phyloP scores from a whole-genome alignment of 495 filamentous ascomycete species.

The Thozetella sp. region DNA sequence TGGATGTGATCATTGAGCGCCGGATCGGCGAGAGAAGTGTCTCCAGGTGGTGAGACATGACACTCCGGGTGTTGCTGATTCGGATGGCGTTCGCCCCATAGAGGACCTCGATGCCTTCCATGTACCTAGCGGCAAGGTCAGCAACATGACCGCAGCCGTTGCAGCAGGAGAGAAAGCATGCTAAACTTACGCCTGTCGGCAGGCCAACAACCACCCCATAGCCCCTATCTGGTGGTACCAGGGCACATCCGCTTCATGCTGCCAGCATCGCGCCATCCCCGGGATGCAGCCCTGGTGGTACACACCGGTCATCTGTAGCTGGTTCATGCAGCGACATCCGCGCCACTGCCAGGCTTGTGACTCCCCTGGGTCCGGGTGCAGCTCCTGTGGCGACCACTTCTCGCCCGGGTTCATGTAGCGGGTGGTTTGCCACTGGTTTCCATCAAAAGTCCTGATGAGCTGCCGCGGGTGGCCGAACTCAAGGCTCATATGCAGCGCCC shows the following conservation, averaged over 20 bases:
- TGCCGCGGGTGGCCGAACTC: neutral
- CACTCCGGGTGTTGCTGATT: neutral
- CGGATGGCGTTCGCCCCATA: neutral
- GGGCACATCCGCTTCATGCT: neutral
- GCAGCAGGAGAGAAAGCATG: too few relatives aligned
- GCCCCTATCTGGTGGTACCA: neutral
- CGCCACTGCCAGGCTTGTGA: neutral
- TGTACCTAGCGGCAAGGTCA: neutral
- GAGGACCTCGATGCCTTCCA: neutral
- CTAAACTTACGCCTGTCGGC: neutral
- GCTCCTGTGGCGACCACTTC: neutral
- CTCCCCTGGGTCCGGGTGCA: neutral
- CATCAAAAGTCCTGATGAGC: neutral
- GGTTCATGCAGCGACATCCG: neutral
- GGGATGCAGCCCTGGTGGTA: neutral
- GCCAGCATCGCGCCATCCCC: neutral
- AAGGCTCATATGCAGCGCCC: neutral
- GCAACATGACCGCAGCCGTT: too few relatives aligned
- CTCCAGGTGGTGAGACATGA: neutral
- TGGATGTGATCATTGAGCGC: neutral
- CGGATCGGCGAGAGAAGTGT: neutral
- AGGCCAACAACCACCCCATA: neutral
- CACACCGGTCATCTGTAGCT: neutral
- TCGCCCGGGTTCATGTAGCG: neutral
- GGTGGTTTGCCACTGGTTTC: neutral